Evolutionary conservation across 2,329 filamentous ascomycete genomes (phyloP).

Genomic region (Teratosphaeria gauchensis): DNA sequence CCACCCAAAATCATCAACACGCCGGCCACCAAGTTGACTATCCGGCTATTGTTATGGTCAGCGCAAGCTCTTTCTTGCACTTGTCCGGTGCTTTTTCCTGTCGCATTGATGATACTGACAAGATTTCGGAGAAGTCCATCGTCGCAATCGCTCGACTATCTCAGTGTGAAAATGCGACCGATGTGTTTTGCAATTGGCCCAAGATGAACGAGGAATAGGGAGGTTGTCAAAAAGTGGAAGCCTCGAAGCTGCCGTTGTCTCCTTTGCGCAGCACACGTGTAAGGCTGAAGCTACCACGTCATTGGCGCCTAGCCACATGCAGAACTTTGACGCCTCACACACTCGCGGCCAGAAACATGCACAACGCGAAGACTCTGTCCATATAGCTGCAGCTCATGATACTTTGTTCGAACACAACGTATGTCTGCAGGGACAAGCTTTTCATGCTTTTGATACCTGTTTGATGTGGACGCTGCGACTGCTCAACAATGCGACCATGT

Average conservation of each 20-base stretch:
- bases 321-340: background rate
- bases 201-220: background rate
- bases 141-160: background rate
- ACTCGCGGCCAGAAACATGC: background rate
- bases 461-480: background rate
- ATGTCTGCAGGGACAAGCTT: too few relatives aligned
- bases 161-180: background rate
- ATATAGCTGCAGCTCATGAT: too few relatives aligned
- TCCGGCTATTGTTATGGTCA: conserved; percentile 52
- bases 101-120: conserved; percentile 49
- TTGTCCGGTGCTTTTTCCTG: background rate
- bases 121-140: conserved; percentile 89
- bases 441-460: background rate
- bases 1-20: conserved; percentile 82
- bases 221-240: background rate
- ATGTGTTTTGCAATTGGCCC: background rate
- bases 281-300: background rate
- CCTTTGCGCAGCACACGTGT: background rate
- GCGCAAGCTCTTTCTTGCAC: background rate
- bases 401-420: too few relatives aligned
- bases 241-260: background rate
- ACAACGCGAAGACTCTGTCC: too few relatives aligned
- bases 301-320: background rate
- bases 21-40: conserved; percentile 85
- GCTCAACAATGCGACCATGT: background rate